Percentiles rank a stretch among this genome's conserved stretches.
Conservation (phyloP, 164 flowering plant genomes). For the Magnolia officinalis region DNA sequence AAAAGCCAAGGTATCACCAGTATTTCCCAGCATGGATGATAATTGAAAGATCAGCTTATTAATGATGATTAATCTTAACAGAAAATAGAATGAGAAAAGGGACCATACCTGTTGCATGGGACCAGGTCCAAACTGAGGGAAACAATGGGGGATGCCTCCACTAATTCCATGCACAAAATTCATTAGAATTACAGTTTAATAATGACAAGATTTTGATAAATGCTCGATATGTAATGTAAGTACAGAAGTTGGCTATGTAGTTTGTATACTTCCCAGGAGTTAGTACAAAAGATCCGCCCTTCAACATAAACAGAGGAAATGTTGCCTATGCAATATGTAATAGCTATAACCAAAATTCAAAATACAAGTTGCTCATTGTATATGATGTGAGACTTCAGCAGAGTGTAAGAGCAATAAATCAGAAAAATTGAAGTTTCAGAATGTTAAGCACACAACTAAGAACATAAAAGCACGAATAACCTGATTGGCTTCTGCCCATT, state of each 20-base stretch:
- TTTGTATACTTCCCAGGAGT: no score
- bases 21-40: background rate
- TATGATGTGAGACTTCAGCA: background rate
- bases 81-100: background rate
- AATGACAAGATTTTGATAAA: background rate
- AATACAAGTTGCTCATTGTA: background rate
- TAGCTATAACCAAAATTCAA: background rate
- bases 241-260: no score
- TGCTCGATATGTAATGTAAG: background rate
- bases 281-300: background rate
- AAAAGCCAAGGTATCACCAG: background rate
- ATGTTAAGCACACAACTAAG: background rate
- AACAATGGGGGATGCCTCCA: constrained; percentile 97
- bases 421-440: background rate
- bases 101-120: constrained; percentile 74
- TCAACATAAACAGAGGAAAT: background rate
- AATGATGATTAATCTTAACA: background rate
- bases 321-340: background rate
- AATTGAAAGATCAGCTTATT: background rate
- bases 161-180: constrained; percentile 28
- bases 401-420: background rate
- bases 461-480: constrained; percentile 24
- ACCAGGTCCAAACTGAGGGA: constrained; percentile 99
- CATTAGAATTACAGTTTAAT: background rate
- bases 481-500: constrained; percentile 94